These are phyloP conservation scores for Exophiala xenobiotica DNA, from an alignment of 2,329 filamentous ascomycete species.

Conservation along the genomic window DNA sequence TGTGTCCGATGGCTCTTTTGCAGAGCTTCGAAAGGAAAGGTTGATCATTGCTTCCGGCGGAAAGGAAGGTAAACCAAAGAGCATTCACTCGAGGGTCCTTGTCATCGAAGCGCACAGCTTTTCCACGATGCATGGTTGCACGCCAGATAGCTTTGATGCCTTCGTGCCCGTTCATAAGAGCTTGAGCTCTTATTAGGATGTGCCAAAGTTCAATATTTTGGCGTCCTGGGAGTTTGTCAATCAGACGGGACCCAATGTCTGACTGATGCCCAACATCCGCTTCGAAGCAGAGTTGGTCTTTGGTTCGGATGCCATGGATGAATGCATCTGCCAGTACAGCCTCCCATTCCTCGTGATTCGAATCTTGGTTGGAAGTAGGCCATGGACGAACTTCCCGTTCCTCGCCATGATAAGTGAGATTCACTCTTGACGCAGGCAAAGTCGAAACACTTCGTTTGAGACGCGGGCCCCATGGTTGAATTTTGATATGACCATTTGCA, in stretches of 20 bases:
- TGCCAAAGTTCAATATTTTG: conserved; percentile 46
- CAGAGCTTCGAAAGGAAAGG: conserved; percentile 21
- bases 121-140: conserved; percentile 24
- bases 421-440: neutral
- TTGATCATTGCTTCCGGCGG: conserved; percentile 18
- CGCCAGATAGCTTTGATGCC: conserved; percentile 45
- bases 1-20: conserved; percentile 12
- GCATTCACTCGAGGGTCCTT: conserved; percentile 21
- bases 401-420: neutral
- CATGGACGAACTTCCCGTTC: neutral
- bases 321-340: conserved; percentile 22
- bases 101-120: conserved; percentile 23
- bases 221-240: conserved; percentile 36
- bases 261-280: conserved; percentile 41
- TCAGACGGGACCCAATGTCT: conserved; percentile 39
- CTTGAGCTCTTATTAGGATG: conserved; percentile 44
- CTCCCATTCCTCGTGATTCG: conserved; percentile 13
- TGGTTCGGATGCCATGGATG: conserved; percentile 33
- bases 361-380: neutral
- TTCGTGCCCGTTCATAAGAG: conserved; percentile 43
- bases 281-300: conserved; percentile 41
- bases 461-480: too few relatives aligned
- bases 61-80: conserved; percentile 26
- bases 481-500: too few relatives aligned
- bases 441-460: neutral